A percentile compares a stretch with the other conserved stretches of the same genome.
Conservation (phyloP, 108 stramenopile species). For the Cyclotella kingstonii region DNA sequence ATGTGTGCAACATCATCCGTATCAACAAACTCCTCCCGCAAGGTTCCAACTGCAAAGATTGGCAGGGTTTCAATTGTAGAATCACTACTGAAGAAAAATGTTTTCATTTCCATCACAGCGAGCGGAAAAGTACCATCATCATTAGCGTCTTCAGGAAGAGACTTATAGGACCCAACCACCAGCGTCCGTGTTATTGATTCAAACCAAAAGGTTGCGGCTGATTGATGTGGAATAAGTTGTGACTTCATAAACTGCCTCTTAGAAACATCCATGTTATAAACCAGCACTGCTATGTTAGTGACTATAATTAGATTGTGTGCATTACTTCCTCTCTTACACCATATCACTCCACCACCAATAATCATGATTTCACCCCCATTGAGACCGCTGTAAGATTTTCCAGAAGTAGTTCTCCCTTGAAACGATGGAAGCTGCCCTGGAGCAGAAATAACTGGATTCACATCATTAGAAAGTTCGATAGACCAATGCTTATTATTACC, state of each 20-base stretch:
- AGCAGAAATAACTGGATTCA: constrained; percentile 8
- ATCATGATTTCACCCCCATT: constrained; percentile 3
- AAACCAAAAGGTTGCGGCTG: constrained; percentile 29
- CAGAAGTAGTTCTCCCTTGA: constrained; percentile 2
- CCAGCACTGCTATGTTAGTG: constrained; percentile 18
- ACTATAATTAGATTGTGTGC: constrained; percentile 25
- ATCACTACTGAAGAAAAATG: constrained; percentile 21
- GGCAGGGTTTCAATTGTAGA: constrained; percentile 26
- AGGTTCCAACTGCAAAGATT: constrained; percentile 25
- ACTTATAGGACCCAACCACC: constrained; percentile 31
- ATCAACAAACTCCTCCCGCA: constrained; percentile 19
- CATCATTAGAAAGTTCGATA: constrained; percentile 22
- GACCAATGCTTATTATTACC: constrained; percentile 31
- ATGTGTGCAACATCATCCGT: background rate
- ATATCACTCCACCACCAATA: constrained; percentile 33
- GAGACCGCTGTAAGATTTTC: background rate
- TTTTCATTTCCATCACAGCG: constrained; percentile 37
- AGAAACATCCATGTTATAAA: constrained; percentile 17
- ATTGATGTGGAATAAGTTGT: constrained; percentile 20
- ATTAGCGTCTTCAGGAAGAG: background rate
- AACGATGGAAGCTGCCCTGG: constrained; percentile 11
- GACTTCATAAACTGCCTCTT: constrained; percentile 16
- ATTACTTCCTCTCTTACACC: constrained; percentile 12
- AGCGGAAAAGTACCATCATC: constrained; percentile 8
- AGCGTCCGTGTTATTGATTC: constrained; percentile 20